Evolutionary conservation across 2,329 filamentous ascomycete genomes (phyloP).

Genomic region (Pestalotiopsis sp.): DNA sequence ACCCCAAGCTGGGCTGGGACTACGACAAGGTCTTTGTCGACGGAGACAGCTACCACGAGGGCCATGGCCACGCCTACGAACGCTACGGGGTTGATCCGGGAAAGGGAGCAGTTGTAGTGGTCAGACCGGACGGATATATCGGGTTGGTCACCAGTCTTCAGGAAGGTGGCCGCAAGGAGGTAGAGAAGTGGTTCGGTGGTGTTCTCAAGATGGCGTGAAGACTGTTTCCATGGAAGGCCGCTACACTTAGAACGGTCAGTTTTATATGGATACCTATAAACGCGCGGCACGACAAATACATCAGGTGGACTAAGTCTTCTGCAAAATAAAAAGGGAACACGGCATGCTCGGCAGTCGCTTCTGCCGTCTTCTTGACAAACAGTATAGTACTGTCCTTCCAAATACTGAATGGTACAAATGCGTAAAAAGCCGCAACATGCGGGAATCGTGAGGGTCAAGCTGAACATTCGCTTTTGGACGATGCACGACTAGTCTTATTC

Average conservation of each 20-base stretch:
- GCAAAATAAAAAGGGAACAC: too few relatives aligned
- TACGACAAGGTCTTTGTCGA: slow-evolving; percentile 60
- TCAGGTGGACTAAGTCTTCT: too few relatives aligned
- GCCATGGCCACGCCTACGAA: slow-evolving; percentile 50
- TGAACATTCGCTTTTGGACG: background rate
- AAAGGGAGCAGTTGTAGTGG: slow-evolving; percentile 57
- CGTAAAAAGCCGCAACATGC: background rate
- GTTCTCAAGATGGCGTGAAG: slow-evolving; percentile 11
- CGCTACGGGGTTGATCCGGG: slow-evolving; percentile 58
- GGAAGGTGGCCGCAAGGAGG: slow-evolving; percentile 21
- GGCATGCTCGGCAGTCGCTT: too few relatives aligned
- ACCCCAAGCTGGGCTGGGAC: slow-evolving; percentile 49
- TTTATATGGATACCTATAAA: too few relatives aligned
- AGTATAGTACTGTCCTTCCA: too few relatives aligned
- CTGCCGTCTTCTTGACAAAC: too few relatives aligned
- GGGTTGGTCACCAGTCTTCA: slow-evolving; percentile 38
- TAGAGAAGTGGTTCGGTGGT: slow-evolving; percentile 23
- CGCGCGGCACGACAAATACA: background rate
- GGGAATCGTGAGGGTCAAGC: background rate
- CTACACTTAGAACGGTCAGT: background rate
- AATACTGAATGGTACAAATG: too few relatives aligned
- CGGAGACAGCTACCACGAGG: slow-evolving; percentile 53
- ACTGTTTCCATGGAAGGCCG: background rate
- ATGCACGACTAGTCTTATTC: background rate
- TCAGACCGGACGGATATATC: slow-evolving; percentile 70